Base-by-base conservation (phyloP, 306 rosid species). In the Elaeagnus macrophylla region DNA sequence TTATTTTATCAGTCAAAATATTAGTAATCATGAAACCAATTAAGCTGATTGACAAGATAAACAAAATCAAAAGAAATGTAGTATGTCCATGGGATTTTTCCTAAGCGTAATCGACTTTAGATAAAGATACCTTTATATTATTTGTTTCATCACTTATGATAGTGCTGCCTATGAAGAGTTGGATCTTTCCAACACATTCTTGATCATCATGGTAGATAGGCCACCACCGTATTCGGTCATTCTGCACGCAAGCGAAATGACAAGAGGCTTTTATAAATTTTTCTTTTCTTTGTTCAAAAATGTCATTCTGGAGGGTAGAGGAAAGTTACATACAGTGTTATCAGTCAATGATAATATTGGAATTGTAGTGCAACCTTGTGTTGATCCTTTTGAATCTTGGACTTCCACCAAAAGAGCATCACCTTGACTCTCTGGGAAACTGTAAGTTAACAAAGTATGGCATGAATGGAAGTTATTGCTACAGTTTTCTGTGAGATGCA, bases 121-220 rank as follows among this genome's bases (percentile, higher is more conserved):
- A 58, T 47, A 61, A 62, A 61, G 46, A 57, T 58, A 86, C 99
- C 99, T 91, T 91, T 48, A 84, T 77, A 44, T 84, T 79, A 67
- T 71, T 83, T 70, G 67, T 72, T 64, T 87, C 95, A 19, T 87
- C 84, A 42, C 64, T 82, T 42, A 75, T 80, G 78, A 87, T 78
- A 41, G 87, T 78, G 62, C 83, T 76, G 39, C 82, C 78, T 39
- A 91, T 72, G 40, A 53, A 82, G 56, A 91, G 85, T 78, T 87
- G 99, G 48, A 91, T 84, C 79, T 91, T 91, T 69, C 99, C 99
- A 61, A 84, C 75, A 59, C 99, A 91, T 80, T 87, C 93, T 53
- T 74, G 77, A 41, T 82, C 89, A 50, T 84, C 95, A 64, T 75
- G 99, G 78, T 78, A 83, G 55, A 91, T 72, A 52, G 93, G 85